Evolutionary conservation across 2,329 filamentous ascomycete genomes (phyloP).

Genomic region (Ceratocystis ficicola): DNA sequence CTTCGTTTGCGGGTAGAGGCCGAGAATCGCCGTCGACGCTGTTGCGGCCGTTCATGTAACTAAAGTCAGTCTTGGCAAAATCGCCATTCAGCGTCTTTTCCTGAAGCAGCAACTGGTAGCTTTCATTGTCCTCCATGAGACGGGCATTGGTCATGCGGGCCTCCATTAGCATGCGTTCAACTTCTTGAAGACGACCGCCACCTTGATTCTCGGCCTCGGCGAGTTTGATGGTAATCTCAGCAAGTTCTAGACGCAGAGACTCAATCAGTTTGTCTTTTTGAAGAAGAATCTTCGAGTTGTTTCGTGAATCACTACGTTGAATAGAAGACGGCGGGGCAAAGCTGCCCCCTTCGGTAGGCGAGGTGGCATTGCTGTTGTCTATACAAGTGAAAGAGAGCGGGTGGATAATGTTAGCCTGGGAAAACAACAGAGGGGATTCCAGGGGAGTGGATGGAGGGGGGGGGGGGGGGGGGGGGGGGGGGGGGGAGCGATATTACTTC

Average conservation of each 20-base stretch:
- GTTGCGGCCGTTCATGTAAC: conserved; percentile 37
- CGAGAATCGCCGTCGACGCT: conserved; percentile 29
- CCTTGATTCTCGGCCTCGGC: conserved; percentile 90
- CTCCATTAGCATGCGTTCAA: conserved; percentile 84
- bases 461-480: not conserved
- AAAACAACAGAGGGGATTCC: not conserved
- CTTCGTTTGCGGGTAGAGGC: conserved; percentile 37
- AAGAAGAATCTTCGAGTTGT: conserved; percentile 76
- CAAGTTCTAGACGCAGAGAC: conserved; percentile 77
- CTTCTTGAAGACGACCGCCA: conserved; percentile 71
- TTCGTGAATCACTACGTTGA: conserved; percentile 76
- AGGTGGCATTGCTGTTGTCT: conserved; percentile 37
- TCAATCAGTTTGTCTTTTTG: conserved; percentile 97
- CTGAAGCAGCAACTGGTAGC: conserved; percentile 86
- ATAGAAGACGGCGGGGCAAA: conserved; percentile 80
- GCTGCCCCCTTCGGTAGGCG: conserved; percentile 57
- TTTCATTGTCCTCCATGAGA: conserved; percentile 97
- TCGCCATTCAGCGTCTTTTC: conserved; percentile 94
- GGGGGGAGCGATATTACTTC: conserved; percentile 13
- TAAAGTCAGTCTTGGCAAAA: conserved; percentile 70
- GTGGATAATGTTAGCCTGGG: not conserved
- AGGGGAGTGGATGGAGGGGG: not conserved
- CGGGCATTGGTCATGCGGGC: conserved; percentile 90
- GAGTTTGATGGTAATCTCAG: conserved; percentile 88
- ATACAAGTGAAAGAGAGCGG: conserved; percentile 22